Percentiles rank a stretch among this genome's conserved stretches.
These are phyloP conservation scores for Orbilia brochopaga DNA, from an alignment of 2,329 filamentous ascomycete species.

Conservation along the genomic window DNA sequence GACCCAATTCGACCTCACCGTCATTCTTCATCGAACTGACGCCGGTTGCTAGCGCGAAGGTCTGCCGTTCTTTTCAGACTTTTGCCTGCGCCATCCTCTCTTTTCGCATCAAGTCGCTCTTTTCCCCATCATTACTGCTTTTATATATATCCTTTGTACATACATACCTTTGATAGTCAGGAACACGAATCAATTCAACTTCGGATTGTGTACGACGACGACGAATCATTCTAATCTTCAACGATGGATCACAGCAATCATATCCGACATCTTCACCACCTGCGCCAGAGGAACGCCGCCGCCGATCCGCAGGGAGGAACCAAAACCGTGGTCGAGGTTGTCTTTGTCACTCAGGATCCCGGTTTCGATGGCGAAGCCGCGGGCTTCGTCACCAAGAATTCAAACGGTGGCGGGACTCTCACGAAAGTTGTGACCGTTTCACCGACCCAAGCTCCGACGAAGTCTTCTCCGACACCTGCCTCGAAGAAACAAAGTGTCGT, in stretches of 20 bases:
- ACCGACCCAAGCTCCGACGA: background rate
- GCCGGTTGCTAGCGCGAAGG: constrained; percentile 41
- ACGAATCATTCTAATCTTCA: constrained; percentile 26
- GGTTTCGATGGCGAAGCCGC: constrained; percentile 26
- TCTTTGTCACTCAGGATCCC: constrained; percentile 43
- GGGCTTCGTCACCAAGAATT: constrained; percentile 25
- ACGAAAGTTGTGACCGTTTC: constrained; percentile 8
- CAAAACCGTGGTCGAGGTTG: constrained; percentile 48
- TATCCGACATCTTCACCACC: constrained; percentile 42
- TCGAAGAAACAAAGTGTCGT: constrained; percentile 28
- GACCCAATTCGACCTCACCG: constrained; percentile 43
- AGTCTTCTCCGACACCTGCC: constrained; percentile 5
- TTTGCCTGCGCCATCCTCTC: constrained; percentile 45
- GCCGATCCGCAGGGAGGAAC: constrained; percentile 44
- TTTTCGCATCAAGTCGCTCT: constrained; percentile 35
- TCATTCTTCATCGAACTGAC: constrained; percentile 47
- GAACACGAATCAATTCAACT: constrained; percentile 10
- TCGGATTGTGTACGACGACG: constrained; percentile 41
- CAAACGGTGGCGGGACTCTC: background rate
- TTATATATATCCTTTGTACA: constrained; percentile 19
- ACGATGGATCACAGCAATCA: constrained; percentile 49
- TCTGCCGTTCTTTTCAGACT: constrained; percentile 52
- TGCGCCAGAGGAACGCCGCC: constrained; percentile 30
- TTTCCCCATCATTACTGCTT: constrained; percentile 7
- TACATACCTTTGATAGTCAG: constrained; percentile 20